Evolutionary conservation across 1,284 basidiomycete genomes (phyloP).

Genomic region (Rhodotorula sp.): DNA sequence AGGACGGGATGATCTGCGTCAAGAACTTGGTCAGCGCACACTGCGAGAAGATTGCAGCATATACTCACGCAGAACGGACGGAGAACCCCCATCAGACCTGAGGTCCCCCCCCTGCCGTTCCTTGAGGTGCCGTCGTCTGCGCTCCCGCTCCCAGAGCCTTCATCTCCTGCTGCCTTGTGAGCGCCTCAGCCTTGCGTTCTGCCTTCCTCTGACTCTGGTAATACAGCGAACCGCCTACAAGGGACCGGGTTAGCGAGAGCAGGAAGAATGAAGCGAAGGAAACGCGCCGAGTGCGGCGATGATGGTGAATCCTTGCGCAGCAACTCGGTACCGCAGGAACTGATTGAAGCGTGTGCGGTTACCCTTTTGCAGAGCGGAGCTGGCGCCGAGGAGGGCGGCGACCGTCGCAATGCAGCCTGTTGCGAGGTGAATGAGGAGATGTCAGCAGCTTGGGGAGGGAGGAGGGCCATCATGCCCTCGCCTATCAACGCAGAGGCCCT

Average conservation of each 20-base stretch:
- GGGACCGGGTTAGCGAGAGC: neutral
- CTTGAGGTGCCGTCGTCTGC: too few species aligned
- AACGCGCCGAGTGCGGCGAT: slow-evolving; percentile 29
- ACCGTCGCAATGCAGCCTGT: slow-evolving; percentile 43
- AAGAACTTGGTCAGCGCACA: too few species aligned
- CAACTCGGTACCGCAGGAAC: slow-evolving; percentile 42
- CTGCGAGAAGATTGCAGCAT: too few species aligned
- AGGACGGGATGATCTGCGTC: too few species aligned
- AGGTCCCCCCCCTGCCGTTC: too few species aligned
- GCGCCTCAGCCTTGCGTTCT: slow-evolving; percentile 14
- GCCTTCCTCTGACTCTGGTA: slow-evolving; percentile 26
- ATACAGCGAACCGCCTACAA: slow-evolving; percentile 37
- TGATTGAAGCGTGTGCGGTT: slow-evolving; percentile 45
- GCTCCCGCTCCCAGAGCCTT: neutral
- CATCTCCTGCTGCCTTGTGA: slow-evolving; percentile 11
- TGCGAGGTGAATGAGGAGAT: neutral
- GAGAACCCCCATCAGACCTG: too few species aligned
- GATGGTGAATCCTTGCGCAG: slow-evolving; percentile 44
- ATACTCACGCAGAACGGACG: too few species aligned
- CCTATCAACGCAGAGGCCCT: too few species aligned
- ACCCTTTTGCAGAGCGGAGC: slow-evolving; percentile 42
- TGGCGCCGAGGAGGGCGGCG: slow-evolving; percentile 41
- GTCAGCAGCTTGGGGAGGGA: neutral
- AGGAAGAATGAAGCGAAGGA: neutral
- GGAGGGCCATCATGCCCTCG: neutral